Percentiles rank a stretch among this genome's conserved stretches.
These are phyloP conservation scores for Zancudomyces culisetae DNA, from an alignment of 371 early-diverging fungal genomes.

Conservation along the genomic window DNA sequence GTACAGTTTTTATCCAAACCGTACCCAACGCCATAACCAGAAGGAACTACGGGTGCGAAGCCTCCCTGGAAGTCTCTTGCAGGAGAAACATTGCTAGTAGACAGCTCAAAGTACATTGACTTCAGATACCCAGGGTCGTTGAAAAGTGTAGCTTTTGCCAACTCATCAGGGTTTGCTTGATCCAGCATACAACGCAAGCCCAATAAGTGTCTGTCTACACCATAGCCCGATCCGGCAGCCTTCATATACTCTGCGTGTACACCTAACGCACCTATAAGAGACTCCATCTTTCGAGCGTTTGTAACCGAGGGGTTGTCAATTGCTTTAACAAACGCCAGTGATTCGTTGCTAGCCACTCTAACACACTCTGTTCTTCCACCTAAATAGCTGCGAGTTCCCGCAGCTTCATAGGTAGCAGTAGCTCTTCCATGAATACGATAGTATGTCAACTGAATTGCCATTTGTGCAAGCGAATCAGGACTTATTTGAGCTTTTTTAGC, in stretches of 20 bases:
- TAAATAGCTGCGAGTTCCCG: constrained; percentile 50
- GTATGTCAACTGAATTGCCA: constrained; percentile 61
- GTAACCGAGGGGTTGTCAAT: constrained; percentile 31
- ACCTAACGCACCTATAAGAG: constrained; percentile 35
- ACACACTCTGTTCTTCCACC: constrained; percentile 77
- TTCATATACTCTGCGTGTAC: constrained; percentile 41
- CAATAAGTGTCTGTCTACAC: constrained; percentile 65
- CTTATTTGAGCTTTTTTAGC: constrained; percentile 28
- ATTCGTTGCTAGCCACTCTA: constrained; percentile 45
- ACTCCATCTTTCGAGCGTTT: constrained; percentile 12
- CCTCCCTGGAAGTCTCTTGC: constrained; percentile 53
- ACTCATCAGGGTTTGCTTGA: constrained; percentile 23
- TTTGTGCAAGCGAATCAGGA: constrained; percentile 65
- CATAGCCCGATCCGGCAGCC: constrained; percentile 42
- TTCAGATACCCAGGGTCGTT: constrained; percentile 38
- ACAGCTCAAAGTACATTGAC: constrained; percentile 41
- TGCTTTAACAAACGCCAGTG: constrained; percentile 36
- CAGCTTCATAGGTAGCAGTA: constrained; percentile 55
- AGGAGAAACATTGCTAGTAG: constrained; percentile 56
- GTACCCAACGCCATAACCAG: constrained; percentile 76
- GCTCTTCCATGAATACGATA: constrained; percentile 35
- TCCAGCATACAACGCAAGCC: constrained; percentile 43
- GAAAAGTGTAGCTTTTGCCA: constrained; percentile 33
- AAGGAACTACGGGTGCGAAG: constrained; percentile 52
- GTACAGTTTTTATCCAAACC: constrained; percentile 58